Base-by-base conservation (phyloP, 2,329 filamentous ascomycete species). In the Diaporthe nobilis region DNA sequence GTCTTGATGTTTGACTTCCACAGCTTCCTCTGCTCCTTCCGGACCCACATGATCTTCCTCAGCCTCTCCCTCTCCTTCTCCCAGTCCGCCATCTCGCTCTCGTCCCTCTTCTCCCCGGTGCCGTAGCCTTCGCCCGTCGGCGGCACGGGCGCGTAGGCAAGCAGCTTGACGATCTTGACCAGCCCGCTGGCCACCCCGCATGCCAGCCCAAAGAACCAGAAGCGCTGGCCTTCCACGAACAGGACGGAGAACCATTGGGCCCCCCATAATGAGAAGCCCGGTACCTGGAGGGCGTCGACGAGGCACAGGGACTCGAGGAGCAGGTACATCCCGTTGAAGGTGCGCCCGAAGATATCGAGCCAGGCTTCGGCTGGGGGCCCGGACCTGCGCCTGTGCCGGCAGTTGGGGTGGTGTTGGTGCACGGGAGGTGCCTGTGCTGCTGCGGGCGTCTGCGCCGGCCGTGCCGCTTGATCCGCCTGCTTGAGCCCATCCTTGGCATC, bases 171-270 rank as follows among this genome's bases (percentile, higher is more conserved):
- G 53, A 90, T 80, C 76, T 85, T 83, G 76, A 90, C 78, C 44
- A 86, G 42, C 2, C 85, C 84, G 34, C 85, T 80, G 3, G 88
- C 57, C 0, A 90, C 83, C 0, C 88, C 90, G 75, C 89, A 88
- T 15, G 84, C 84, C 31, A 95, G 84, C 0, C 89, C 88, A 53
- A 92, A 90, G 77, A 94, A 89, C 94, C 94, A 95, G 82, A 93
- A 92, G 71, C 91, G 88, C 83, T 94, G 91, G 0, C 90, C 90
- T 83, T 95, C 92, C 31, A 88, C 77, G 61, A 90, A 86, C 5
- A 93, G 79, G 37, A 77, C 79, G n/a, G 79, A 79, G 22, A 88
- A 87, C 82, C 85, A 80, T 51, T 86, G 87, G 1, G 88, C 79
- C 0, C 87, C 88, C 84, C 92, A 92, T 17, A 90, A 82, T 63